Evolutionary conservation across 495 filamentous ascomycete species (phyloP), one percentile per base, ranked within the genome.

Genomic region (Neurospora sp.): DNA sequence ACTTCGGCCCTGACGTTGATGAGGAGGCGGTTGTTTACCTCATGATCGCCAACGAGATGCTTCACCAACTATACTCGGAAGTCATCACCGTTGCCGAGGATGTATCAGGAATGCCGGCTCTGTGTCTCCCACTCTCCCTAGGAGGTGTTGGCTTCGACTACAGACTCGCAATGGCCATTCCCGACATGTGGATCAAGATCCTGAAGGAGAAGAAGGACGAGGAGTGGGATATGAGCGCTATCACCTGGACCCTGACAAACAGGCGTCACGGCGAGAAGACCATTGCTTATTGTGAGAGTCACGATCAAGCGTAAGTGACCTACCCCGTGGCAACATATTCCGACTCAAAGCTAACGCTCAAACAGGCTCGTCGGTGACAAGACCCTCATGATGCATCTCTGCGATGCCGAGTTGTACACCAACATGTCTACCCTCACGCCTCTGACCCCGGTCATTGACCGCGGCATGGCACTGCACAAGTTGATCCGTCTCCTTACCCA

Each of bases 141-240:
- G 96, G 96, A 18, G 96, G 96, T 45, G 88, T 97, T 73, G 96
- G 96, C 16, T 99, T 99, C 80, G 96, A 99, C 83, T 99, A 99
- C 82, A 89, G 96, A 75, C 90, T 99, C 22, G 96, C 94, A 68
- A 99, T 99, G 96, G 96, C 96, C 10, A 90, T 99, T 76, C 96
- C 96, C 16, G 96, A 99, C 82, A 91, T 98, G 91, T 99, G 96
- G 87, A 99, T 99, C 87, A 99, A 98, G 84, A 91, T 94, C 78
- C 83, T 99, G 70, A 99, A 99, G 81, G 96, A 98, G 81, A 91
- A 92, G 82, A 84, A 91, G 73, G 96, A 99, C 76, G 88, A 90
- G 76, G 92, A 97, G 9, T 99, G 96, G 96, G 93, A 98, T 77
- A 92, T 99, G 77, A 91, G 89, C 42, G 90, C 87, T 74, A 91